Evolutionary conservation across 1,139 yeast species (phyloP).

Genomic region (Kluyveromyces marxianus): DNA sequence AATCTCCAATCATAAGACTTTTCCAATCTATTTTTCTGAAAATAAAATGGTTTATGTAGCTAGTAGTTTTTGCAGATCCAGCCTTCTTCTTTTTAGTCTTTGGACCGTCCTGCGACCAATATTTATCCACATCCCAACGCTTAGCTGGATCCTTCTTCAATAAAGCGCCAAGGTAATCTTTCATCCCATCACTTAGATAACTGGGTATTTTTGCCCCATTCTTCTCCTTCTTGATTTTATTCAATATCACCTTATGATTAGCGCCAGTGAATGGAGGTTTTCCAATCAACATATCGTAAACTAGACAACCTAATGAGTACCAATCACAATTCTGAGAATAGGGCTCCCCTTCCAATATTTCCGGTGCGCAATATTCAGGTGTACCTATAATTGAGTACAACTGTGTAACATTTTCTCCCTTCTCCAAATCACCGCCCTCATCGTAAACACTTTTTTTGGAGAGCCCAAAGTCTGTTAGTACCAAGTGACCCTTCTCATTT

Average conservation of each 20-base stretch:
- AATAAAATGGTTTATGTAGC: slow-evolving; percentile 48
- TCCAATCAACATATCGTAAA: slow-evolving; percentile 82
- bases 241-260: slow-evolving; percentile 72
- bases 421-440: slow-evolving; percentile 20
- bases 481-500: slow-evolving; percentile 70
- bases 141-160: slow-evolving; percentile 69
- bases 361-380: slow-evolving; percentile 97
- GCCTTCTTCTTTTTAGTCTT: slow-evolving; percentile 39
- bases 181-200: slow-evolving; percentile 77
- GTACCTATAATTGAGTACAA: slow-evolving; percentile 81
- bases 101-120: slow-evolving; percentile 26
- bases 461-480: slow-evolving; percentile 86
- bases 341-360: slow-evolving; percentile 74
- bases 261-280: slow-evolving; percentile 92
- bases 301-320: slow-evolving; percentile 94
- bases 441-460: slow-evolving; percentile 49
- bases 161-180: slow-evolving; percentile 66
- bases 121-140: slow-evolving; percentile 60
- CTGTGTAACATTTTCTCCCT: slow-evolving; percentile 29
- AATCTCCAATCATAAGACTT: slow-evolving; percentile 43
- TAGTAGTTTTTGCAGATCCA: slow-evolving; percentile 24
- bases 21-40: slow-evolving; percentile 77
- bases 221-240: slow-evolving; percentile 70
- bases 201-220: slow-evolving; percentile 61
- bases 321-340: slow-evolving; percentile 88